Conservation (phyloP, 352 stramenopile species). For the Pythium insidiosum region DNA sequence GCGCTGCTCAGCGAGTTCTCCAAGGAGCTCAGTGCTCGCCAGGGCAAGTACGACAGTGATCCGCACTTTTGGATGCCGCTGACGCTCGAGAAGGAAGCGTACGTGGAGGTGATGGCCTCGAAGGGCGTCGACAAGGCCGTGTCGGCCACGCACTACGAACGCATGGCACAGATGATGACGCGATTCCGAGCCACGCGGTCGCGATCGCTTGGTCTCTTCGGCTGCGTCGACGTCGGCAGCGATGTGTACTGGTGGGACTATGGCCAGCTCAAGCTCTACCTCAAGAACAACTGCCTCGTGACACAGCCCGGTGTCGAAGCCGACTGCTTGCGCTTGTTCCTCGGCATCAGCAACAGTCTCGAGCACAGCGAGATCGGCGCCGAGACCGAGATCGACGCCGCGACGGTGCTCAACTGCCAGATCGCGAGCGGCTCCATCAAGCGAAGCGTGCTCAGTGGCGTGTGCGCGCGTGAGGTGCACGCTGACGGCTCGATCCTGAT, state of each 20-base stretch:
- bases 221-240: constrained; percentile 95
- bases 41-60: constrained; percentile 95
- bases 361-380: constrained; percentile 71
- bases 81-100: constrained; percentile 89
- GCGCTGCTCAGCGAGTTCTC: constrained; percentile 92
- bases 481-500: constrained; percentile 95
- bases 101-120: constrained; percentile 92
- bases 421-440: constrained; percentile 59
- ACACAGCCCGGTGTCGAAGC: constrained; percentile 78
- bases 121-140: constrained; percentile 82
- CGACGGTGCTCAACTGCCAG: constrained; percentile 77
- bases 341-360: constrained; percentile 69
- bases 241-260: constrained; percentile 99
- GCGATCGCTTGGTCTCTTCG: constrained; percentile 88
- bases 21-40: constrained; percentile 85
- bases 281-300: constrained; percentile 95
- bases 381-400: constrained; percentile 41
- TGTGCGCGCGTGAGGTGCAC: constrained; percentile 86
- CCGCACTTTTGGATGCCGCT: constrained; percentile 98
- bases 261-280: constrained; percentile 97
- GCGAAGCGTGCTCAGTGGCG: constrained; percentile 85
- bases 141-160: constrained; percentile 82
- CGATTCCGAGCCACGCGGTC: constrained; percentile 65
- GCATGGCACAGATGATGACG: constrained; percentile 89
- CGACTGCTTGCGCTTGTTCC: constrained; percentile 68